phyloP scores from a whole-genome alignment of 2,329 filamentous ascomycete genomes.

The Beauveria asiatica region DNA sequence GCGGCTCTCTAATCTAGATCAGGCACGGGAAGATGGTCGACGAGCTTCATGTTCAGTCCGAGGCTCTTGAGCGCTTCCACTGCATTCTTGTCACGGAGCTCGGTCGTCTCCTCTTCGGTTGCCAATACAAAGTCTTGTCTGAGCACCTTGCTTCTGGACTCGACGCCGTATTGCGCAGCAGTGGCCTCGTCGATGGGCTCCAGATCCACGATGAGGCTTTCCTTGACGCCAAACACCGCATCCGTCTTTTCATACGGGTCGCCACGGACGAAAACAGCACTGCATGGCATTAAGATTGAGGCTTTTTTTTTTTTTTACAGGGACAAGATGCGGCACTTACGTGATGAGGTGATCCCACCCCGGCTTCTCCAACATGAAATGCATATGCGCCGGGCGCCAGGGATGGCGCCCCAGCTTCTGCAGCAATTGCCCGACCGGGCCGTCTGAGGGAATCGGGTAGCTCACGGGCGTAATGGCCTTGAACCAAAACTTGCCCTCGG shows the following conservation, averaged over 20 bases:
- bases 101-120: slow-evolving; percentile 57
- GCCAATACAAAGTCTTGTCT: slow-evolving; percentile 73
- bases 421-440: slow-evolving; percentile 69
- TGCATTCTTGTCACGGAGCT: slow-evolving; percentile 56
- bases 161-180: slow-evolving; percentile 53
- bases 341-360: slow-evolving; percentile 77
- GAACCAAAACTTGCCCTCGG: slow-evolving; percentile 59
- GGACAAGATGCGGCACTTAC: slow-evolving; percentile 39
- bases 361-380: slow-evolving; percentile 80
- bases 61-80: slow-evolving; percentile 57
- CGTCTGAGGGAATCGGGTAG: slow-evolving; percentile 79
- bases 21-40: slow-evolving; percentile 68
- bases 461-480: slow-evolving; percentile 75
- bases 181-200: slow-evolving; percentile 42
- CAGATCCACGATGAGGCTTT: slow-evolving; percentile 63
- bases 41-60: slow-evolving; percentile 58
- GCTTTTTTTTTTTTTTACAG: not conserved
- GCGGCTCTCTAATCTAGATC: slow-evolving; percentile 38
- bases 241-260: slow-evolving; percentile 79
- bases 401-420: slow-evolving; percentile 61
- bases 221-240: slow-evolving; percentile 80
- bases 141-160: slow-evolving; percentile 54
- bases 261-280: slow-evolving; percentile 66
- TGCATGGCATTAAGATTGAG: slow-evolving; percentile 22
- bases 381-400: slow-evolving; percentile 70